Conservation (phyloP, 495 filamentous ascomycete genomes). For the Xeromyces bisporus region DNA sequence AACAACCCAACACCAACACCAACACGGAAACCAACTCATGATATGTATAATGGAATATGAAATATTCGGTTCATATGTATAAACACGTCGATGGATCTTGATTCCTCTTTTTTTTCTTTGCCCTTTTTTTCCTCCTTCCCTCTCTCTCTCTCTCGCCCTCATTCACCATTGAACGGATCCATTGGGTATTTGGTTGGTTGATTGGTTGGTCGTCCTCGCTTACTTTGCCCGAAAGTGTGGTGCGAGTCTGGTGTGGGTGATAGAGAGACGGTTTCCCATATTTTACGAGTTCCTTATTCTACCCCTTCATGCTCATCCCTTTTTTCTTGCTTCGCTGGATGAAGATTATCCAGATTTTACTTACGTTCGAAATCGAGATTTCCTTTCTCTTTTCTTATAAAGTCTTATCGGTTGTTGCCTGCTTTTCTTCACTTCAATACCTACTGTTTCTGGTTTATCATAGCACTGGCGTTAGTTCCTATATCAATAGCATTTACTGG, state of each 20-base stretch:
- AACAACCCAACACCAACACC: too few relatives aligned
- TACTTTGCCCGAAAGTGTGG: too few relatives aligned
- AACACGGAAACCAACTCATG: too few relatives aligned
- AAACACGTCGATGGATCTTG: too few relatives aligned
- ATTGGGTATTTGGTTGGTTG: too few relatives aligned
- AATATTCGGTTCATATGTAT: too few relatives aligned
- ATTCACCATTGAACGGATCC: too few relatives aligned
- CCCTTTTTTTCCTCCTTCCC: constrained; percentile 1
- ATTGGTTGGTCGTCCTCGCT: too few relatives aligned
- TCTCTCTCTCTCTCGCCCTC: constrained; percentile 10
- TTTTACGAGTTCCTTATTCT: constrained; percentile 17
- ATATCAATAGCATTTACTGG: not conserved
- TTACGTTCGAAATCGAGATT: not conserved
- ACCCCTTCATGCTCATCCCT: constrained; percentile 11
- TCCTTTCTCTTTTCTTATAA: not conserved
- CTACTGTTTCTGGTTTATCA: not conserved
- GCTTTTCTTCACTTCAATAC: not conserved
- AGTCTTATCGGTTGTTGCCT: too few relatives aligned
- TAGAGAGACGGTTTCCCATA: too few relatives aligned
- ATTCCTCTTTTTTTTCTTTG: constrained; percentile 3
- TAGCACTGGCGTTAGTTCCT: not conserved
- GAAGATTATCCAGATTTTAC: not conserved
- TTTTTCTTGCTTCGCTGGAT: not conserved
- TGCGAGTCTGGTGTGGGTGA: too few relatives aligned
- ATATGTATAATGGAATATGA: too few relatives aligned